Evolutionary conservation across 2,329 filamentous ascomycete species (phyloP).

Genomic region (Phaeosphaeria sp.): DNA sequence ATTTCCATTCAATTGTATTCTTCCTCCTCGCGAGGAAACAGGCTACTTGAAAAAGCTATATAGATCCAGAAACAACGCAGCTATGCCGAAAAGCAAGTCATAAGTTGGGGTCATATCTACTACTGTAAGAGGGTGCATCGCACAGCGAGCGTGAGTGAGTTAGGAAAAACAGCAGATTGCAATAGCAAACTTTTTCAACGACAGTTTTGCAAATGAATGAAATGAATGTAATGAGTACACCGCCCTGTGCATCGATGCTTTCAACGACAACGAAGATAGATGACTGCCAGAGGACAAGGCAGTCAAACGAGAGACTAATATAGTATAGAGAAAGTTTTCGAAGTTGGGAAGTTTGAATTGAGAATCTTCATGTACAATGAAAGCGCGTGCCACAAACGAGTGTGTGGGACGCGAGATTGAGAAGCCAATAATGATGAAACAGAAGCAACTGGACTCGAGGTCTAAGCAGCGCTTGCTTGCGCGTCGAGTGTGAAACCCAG

Average conservation of each 20-base stretch:
- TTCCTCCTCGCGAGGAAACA: background rate
- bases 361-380: background rate
- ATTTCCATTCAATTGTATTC: background rate
- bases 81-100: background rate
- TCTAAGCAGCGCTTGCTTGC: background rate
- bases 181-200: background rate
- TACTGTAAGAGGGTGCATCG: background rate
- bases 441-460: background rate
- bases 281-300: background rate
- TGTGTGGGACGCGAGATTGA: background rate
- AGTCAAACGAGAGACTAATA: background rate
- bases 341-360: background rate
- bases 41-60: background rate
- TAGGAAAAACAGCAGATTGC: background rate
- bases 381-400: background rate
- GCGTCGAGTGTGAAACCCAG: background rate
- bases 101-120: slow-evolving; percentile 2
- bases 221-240: background rate
- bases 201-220: background rate
- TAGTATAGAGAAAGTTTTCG: background rate
- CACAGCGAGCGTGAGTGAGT: slow-evolving; percentile 3
- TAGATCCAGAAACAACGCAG: background rate
- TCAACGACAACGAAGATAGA: background rate
- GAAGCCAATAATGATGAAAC: background rate
- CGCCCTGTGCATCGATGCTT: background rate